These are phyloP conservation scores for Dalechampia spathulata DNA, from an alignment of 441 rosid genomes.

Conservation along the genomic window DNA sequence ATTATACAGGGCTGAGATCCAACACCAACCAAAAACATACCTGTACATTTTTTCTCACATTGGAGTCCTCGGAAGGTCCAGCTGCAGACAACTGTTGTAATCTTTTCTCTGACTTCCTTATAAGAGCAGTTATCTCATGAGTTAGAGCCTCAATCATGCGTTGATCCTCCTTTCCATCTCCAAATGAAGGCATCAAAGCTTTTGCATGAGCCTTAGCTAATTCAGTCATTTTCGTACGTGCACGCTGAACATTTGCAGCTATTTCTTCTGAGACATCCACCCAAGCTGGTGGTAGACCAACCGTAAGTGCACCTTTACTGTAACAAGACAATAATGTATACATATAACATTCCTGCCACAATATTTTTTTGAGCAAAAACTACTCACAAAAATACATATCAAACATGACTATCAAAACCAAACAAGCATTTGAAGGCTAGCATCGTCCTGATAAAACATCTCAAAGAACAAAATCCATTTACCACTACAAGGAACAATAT, in stretches of 20 bases:
- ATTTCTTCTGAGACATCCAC: constrained; percentile 81
- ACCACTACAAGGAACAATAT: neutral
- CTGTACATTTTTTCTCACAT: constrained; percentile 82
- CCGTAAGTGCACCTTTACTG: constrained; percentile 30
- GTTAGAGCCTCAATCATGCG: constrained; percentile 60
- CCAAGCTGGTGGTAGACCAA: constrained; percentile 79
- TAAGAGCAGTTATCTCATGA: constrained; percentile 51
- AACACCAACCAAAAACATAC: constrained; percentile 34
- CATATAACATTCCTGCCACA: neutral
- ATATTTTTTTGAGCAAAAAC: too few relatives aligned
- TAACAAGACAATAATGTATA: constrained; percentile 15
- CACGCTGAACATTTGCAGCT: constrained; percentile 53
- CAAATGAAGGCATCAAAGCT: constrained; percentile 86
- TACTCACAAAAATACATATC: neutral
- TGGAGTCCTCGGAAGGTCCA: constrained; percentile 72
- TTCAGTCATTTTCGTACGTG: constrained; percentile 55
- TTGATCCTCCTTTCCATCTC: constrained; percentile 78
- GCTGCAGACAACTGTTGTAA: constrained; percentile 49
- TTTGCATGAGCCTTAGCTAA: constrained; percentile 73
- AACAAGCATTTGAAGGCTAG: neutral
- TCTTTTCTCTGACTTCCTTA: constrained; percentile 73
- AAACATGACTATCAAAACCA: constrained; percentile 1
- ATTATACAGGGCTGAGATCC: constrained; percentile 6
- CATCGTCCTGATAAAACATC: constrained; percentile 3
- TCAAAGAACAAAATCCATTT: neutral